Conservation (phyloP, 257 asterid species). For the Jaltomata sinuosa region DNA sequence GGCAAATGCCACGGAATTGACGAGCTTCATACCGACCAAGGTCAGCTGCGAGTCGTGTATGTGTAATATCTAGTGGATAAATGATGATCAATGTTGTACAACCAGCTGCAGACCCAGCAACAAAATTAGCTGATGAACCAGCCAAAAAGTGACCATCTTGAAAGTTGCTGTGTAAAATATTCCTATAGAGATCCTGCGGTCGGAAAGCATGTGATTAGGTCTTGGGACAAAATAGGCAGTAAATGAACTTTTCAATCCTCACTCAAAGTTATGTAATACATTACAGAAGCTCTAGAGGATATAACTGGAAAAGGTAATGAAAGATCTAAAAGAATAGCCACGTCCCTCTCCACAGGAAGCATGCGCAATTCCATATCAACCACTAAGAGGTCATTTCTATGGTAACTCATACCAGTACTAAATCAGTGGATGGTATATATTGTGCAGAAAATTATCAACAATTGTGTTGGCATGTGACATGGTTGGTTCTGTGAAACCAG, state of each 20-base stretch:
- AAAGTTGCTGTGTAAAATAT: constrained; percentile 50
- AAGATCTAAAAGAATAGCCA: not conserved
- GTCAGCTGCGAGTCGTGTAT: constrained; percentile 95
- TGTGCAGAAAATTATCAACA: not conserved
- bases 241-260: not conserved
- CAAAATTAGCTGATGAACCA: constrained; percentile 69
- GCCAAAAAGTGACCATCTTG: constrained; percentile 43
- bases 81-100: constrained; percentile 79
- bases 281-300: not conserved
- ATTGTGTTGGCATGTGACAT: not conserved
- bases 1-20: constrained; percentile 74
- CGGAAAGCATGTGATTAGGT: not conserved
- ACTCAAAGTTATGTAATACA: not conserved
- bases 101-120: constrained; percentile 91
- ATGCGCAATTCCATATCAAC: not conserved
- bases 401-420: not conserved
- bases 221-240: not conserved
- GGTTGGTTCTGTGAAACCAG: not conserved
- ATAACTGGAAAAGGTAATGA: not conserved
- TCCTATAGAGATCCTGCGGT: constrained; percentile 70
- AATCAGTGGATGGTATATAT: not conserved
- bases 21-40: constrained; percentile 69
- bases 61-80: constrained; percentile 95
- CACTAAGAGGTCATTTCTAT: not conserved
- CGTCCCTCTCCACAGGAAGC: not conserved